Percentiles rank a stretch among this genome's conserved stretches.
These are phyloP conservation scores for Vigna trinervia DNA, from an alignment of 306 rosid genomes.

Conservation along the genomic window DNA sequence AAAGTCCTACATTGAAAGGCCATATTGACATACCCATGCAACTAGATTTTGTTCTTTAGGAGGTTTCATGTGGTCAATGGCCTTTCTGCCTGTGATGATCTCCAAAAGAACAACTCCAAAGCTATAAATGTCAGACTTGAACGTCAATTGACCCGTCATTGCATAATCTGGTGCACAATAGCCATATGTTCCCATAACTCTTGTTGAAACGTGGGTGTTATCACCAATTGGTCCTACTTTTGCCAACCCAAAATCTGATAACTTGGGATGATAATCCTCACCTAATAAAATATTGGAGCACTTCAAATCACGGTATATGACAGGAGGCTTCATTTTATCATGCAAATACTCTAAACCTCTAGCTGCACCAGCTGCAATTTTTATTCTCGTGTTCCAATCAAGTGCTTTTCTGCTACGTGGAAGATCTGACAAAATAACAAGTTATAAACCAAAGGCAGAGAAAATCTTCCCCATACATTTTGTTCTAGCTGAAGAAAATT, in stretches of 20 bases:
- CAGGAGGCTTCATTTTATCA: slow-evolving; percentile 80
- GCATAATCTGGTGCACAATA: slow-evolving; percentile 99
- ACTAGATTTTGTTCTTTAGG: slow-evolving; percentile 81
- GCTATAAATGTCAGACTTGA: slow-evolving; percentile 94
- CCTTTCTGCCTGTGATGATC: slow-evolving; percentile 90
- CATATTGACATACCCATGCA: slow-evolving; percentile 76
- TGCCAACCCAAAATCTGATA: slow-evolving; percentile 96
- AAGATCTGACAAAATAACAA: slow-evolving; percentile 57
- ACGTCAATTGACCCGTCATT: slow-evolving; percentile 96
- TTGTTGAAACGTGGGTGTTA: slow-evolving; percentile 90
- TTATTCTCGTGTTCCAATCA: slow-evolving; percentile 95
- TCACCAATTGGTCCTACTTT: slow-evolving; percentile 96
- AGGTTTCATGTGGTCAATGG: slow-evolving; percentile 64
- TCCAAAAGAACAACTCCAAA: slow-evolving; percentile 99
- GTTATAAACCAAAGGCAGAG: neutral
- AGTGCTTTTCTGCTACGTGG: slow-evolving; percentile 50
- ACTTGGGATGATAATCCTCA: slow-evolving; percentile 74
- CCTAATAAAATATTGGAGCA: slow-evolving; percentile 93
- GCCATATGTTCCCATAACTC: slow-evolving; percentile 99
- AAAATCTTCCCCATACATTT: neutral
- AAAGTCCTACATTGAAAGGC: neutral
- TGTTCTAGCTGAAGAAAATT: slow-evolving; percentile 6
- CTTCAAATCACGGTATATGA: slow-evolving; percentile 92
- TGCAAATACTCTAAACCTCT: slow-evolving; percentile 96
- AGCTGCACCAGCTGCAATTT: slow-evolving; percentile 93